Base-by-base conservation (phyloP, 306 rosid genomes). In the Macrotyloma uniflorum region DNA sequence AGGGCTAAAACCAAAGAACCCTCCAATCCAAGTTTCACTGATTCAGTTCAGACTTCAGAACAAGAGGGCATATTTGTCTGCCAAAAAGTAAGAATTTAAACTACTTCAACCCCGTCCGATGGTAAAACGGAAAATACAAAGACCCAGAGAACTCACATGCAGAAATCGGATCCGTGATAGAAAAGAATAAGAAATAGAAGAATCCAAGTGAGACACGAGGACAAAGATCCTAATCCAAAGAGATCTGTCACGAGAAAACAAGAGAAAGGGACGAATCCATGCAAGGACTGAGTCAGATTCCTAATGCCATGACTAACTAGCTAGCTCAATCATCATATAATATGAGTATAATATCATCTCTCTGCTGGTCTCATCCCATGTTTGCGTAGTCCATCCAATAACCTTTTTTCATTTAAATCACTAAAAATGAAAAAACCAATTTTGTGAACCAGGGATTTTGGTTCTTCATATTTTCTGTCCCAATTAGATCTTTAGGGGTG, bases 151-250 rank as follows among this genome's bases (percentile, higher is more conserved):
- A 65, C 50, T 1, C 36, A 63, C 11, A 26, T 18, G 11, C 12
- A 45, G 11, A 62, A 80, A 47, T 18, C 72, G 81, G 88, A 85
- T 85, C 83, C 30, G 38, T 61, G 54, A 35, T 2, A 61, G 8
- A 72, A 76, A 51, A 23, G 28, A 69, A 32, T 1, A 63, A 74
- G 33, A 65, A 42, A 65, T 57, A 4, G 8, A 79, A 73, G 36
- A 23, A 72, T 14, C 53, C 11, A 19, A 67, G 30, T 19, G 1
- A 57, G 46, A 55, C 2, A 20, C 0, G 8, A 11, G n/a, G 71
- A 19, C 22, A 67, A 24, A 14, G 1, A 13, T 67, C 20, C 1
- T 19, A 36, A 38, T 18, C 28, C 6, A 62, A 33, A 62, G 68
- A 33, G 68, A 62, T 62, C 45, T 62, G 32, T 19, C 32, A 65